Evolutionary conservation across 1,284 basidiomycete genomes (phyloP).

Genomic region (Termitomyces sp.): DNA sequence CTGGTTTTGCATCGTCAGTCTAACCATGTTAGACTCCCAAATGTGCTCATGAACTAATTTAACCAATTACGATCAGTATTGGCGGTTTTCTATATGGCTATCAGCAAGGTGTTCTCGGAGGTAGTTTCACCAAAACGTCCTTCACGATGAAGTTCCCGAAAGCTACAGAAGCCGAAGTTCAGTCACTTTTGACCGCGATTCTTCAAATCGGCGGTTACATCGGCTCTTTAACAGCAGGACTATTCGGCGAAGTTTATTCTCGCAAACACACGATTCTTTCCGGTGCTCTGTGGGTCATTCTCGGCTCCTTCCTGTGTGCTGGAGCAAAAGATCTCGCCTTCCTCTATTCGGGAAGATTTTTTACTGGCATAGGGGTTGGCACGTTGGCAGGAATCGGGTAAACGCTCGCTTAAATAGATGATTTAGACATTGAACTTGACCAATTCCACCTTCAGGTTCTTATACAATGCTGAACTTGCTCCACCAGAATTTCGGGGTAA

Average conservation of each 20-base stretch:
- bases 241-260: slow-evolving; percentile 15
- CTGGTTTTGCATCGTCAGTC: slow-evolving; percentile 15
- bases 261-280: slow-evolving; percentile 16
- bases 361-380: slow-evolving; percentile 14
- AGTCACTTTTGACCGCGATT: slow-evolving; percentile 15
- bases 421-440: not conserved
- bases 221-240: slow-evolving; percentile 15
- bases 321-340: slow-evolving; percentile 14
- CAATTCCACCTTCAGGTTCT: not conserved
- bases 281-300: slow-evolving; percentile 15
- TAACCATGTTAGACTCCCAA: not conserved
- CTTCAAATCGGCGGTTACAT: slow-evolving; percentile 16
- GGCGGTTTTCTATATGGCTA: slow-evolving; percentile 16
- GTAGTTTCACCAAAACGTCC: slow-evolving; percentile 14
- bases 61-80: slow-evolving; percentile 2
- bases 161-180: slow-evolving; percentile 12
- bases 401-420: not conserved
- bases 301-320: slow-evolving; percentile 15
- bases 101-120: slow-evolving; percentile 15
- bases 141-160: slow-evolving; percentile 12
- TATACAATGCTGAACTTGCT: slow-evolving; percentile 16
- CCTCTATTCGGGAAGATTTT: slow-evolving; percentile 15
- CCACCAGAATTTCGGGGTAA: slow-evolving; percentile 15
- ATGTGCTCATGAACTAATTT: not conserved
- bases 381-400: slow-evolving; percentile 15